Conservation (phyloP, 495 filamentous ascomycete genomes). For the Terfezia claveryi region DNA sequence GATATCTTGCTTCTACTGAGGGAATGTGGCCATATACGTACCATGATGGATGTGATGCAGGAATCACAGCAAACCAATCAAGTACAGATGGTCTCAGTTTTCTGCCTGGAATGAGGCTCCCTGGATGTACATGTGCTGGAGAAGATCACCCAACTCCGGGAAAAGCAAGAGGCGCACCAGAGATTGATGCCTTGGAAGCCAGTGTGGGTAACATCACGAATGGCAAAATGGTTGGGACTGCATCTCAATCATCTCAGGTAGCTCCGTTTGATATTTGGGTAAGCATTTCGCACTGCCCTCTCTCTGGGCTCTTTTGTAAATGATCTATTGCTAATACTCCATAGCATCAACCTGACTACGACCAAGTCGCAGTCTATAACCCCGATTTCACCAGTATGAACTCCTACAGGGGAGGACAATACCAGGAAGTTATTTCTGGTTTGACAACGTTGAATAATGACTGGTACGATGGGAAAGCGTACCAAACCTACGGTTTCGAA, state of each 20-base stretch:
- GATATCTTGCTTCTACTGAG: constrained; percentile 46
- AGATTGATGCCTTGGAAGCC: constrained; percentile 58
- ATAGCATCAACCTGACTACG: constrained; percentile 45
- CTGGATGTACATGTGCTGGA: constrained; percentile 42
- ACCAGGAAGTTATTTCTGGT: constrained; percentile 54
- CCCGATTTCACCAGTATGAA: constrained; percentile 37
- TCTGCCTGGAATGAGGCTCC: constrained; percentile 52
- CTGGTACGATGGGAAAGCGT: constrained; percentile 54
- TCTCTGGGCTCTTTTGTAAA: no score
- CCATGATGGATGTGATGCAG: constrained; percentile 45
- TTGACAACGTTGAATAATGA: constrained; percentile 48
- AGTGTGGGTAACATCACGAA: constrained; percentile 32
- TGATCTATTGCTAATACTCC: no score
- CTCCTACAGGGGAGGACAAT: constrained; percentile 41
- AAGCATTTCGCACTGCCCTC: not conserved
- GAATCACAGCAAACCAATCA: constrained; percentile 62
- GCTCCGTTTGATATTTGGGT: constrained; percentile 51
- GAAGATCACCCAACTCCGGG: constrained; percentile 51
- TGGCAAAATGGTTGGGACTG: constrained; percentile 31
- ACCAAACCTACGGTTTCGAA: constrained; percentile 52
- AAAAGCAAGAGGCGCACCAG: constrained; percentile 47
- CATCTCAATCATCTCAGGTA: constrained; percentile 50
- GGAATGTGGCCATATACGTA: constrained; percentile 70
- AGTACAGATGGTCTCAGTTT: constrained; percentile 41
- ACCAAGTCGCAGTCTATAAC: constrained; percentile 42